phyloP scores from a whole-genome alignment of 371 early-diverging fungal genomes.

The Lichtheimia ornata region DNA sequence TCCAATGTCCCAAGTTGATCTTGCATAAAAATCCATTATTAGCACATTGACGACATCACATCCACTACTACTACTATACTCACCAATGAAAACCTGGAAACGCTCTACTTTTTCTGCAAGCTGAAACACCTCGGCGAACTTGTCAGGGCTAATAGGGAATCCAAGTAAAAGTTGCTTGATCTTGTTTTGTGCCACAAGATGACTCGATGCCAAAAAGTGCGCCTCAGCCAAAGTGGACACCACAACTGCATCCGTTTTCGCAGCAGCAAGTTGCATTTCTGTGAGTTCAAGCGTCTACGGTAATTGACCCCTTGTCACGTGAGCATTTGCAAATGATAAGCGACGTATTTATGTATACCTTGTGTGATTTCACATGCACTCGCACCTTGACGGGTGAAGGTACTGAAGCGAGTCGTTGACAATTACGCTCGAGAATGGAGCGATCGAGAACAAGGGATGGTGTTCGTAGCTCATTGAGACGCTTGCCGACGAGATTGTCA shows the following conservation, averaged over 20 bases:
- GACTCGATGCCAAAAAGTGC: slow-evolving; percentile 30
- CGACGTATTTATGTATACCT: slow-evolving; percentile 22
- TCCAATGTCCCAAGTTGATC: slow-evolving; percentile 39
- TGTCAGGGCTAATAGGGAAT: slow-evolving; percentile 44
- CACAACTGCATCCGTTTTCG: slow-evolving; percentile 40
- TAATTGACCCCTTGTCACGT: neutral
- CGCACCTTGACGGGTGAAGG: slow-evolving; percentile 29
- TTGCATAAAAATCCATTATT: slow-evolving; percentile 6
- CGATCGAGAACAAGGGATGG: slow-evolving; percentile 42
- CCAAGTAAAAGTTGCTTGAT: slow-evolving; percentile 35
- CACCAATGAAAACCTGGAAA: slow-evolving; percentile 44
- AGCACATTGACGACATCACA: neutral
- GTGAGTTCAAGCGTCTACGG: slow-evolving; percentile 40
- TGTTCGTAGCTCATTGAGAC: slow-evolving; percentile 34
- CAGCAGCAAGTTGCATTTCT: slow-evolving; percentile 34
- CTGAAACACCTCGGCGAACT: slow-evolving; percentile 28
- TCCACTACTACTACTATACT: neutral
- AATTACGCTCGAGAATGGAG: slow-evolving; percentile 31
- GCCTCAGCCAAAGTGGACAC: slow-evolving; percentile 51
- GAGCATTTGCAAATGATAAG: neutral
- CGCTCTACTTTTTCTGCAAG: slow-evolving; percentile 25
- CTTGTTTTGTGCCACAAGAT: slow-evolving; percentile 19
- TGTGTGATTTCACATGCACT: slow-evolving; percentile 51
- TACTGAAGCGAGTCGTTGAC: slow-evolving; percentile 24
- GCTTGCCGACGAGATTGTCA: slow-evolving; percentile 30